A percentile compares a stretch with the other conserved stretches of the same genome.
Conservation (phyloP, 768 basidiomycete genomes). For the Amanita pseudoporphyria region DNA sequence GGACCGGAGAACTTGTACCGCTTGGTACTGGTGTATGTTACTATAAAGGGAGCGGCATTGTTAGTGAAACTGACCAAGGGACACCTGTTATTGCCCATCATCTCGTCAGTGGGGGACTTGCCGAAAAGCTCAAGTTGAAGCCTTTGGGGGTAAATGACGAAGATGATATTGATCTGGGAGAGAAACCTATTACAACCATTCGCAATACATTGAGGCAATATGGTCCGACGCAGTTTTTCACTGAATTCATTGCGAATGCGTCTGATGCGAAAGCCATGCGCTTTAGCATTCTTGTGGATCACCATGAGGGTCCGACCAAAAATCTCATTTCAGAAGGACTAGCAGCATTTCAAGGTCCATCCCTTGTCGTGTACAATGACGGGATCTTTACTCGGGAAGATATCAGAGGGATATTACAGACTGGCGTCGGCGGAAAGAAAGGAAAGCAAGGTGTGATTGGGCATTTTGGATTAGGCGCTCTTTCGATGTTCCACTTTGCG, state of each 20-base stretch:
- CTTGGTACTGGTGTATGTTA: slow-evolving; percentile 26
- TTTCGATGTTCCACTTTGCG: slow-evolving; percentile 43
- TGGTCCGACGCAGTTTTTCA: slow-evolving; percentile 29
- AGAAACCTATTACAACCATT: slow-evolving; percentile 34
- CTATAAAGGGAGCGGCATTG: slow-evolving; percentile 24
- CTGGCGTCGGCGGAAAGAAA: slow-evolving; percentile 36
- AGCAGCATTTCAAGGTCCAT: slow-evolving; percentile 22
- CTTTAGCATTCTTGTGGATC: slow-evolving; percentile 33
- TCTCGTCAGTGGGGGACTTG: slow-evolving; percentile 21
- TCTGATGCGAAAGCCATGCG: slow-evolving; percentile 35
- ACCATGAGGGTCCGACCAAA: slow-evolving; percentile 7
- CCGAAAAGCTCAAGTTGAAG: slow-evolving; percentile 20
- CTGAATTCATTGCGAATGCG: slow-evolving; percentile 47
- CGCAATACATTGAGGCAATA: slow-evolving; percentile 32
- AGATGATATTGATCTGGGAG: slow-evolving; percentile 31
- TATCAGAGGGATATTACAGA: slow-evolving; percentile 35
- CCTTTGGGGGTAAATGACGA: slow-evolving; percentile 19
- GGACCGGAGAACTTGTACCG: slow-evolving; percentile 16
- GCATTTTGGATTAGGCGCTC: slow-evolving; percentile 40
- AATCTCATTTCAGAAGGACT: slow-evolving; percentile 25
- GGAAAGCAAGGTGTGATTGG: slow-evolving; percentile 31
- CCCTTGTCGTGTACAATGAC: slow-evolving; percentile 37
- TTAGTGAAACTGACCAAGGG: slow-evolving; percentile 10
- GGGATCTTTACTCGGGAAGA: slow-evolving; percentile 30
- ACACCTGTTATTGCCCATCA: slow-evolving; percentile 22